Conservation (phyloP, 495 filamentous ascomycete genomes). For the Podospora didyma region DNA sequence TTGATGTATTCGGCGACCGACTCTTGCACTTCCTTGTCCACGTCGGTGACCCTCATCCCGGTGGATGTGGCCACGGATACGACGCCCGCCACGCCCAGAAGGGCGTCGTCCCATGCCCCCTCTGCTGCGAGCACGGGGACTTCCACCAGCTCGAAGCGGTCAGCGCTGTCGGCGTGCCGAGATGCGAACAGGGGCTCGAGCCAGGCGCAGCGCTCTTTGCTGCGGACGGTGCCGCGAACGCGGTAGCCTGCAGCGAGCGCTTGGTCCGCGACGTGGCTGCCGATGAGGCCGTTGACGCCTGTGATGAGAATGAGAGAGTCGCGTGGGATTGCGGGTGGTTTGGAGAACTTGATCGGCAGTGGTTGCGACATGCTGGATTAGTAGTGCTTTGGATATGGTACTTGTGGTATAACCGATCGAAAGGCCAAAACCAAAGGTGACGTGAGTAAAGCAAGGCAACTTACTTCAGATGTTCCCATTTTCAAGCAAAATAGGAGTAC, state of each 20-base stretch:
- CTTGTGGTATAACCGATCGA: no score
- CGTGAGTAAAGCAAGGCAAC: no score
- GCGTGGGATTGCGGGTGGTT: conserved; percentile 12
- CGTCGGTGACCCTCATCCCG: conserved; percentile 7
- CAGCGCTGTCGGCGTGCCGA: conserved; percentile 31
- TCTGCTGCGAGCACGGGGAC: conserved; percentile 33
- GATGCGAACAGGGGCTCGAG: conserved; percentile 36
- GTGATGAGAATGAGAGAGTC: conserved; percentile 43
- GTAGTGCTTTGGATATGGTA: no score
- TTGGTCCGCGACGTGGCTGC: conserved; percentile 43
- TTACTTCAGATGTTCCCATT: no score
- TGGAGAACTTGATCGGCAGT: conserved; percentile 3
- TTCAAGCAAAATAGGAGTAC: no score
- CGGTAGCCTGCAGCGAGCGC: conserved; percentile 44
- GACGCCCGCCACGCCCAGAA: conserved; percentile 31
- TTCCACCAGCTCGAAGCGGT: conserved; percentile 32
- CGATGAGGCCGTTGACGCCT: conserved; percentile 52
- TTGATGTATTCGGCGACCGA: conserved; percentile 4
- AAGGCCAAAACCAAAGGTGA: no score
- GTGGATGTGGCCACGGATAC: conserved; percentile 9
- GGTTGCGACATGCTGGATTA: not conserved
- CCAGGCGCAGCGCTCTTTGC: conserved; percentile 35
- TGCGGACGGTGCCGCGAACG: conserved; percentile 48
- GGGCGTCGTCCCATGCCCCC: conserved; percentile 33
- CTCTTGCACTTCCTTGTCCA: conserved; percentile 9